Percentiles rank a stretch among this genome's conserved stretches.
These are phyloP conservation scores for Phytophthora sansomeana DNA, from an alignment of 352 stramenopile genomes.

Conservation along the genomic window DNA sequence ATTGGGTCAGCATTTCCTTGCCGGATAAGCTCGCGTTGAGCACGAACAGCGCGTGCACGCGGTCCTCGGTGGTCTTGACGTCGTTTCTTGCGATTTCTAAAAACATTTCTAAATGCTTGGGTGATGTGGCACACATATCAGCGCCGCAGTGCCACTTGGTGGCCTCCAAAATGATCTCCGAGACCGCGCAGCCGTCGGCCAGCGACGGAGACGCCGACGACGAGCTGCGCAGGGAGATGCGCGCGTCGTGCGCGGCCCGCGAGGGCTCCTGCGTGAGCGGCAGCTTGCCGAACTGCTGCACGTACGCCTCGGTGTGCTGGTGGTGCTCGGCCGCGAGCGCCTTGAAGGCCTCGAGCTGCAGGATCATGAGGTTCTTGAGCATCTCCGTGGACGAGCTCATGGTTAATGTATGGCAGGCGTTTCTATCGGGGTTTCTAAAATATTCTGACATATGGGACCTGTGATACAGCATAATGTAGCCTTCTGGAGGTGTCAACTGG, in stretches of 20 bases:
- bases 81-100: constrained; percentile 40
- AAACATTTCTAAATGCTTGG: constrained; percentile 50
- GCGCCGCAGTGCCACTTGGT: constrained; percentile 50
- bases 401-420: neutral
- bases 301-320: constrained; percentile 71
- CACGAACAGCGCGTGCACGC: constrained; percentile 64
- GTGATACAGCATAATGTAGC: neutral
- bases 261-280: constrained; percentile 49
- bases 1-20: constrained; percentile 45
- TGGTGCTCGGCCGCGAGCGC: constrained; percentile 61
- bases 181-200: constrained; percentile 49
- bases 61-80: constrained; percentile 60
- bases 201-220: constrained; percentile 27
- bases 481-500: too few relatives aligned
- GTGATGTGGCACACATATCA: constrained; percentile 44
- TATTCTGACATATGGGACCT: neutral
- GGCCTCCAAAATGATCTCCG: constrained; percentile 46
- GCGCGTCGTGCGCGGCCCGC: constrained; percentile 19
- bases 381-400: constrained; percentile 34
- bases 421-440: neutral
- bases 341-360: constrained; percentile 61
- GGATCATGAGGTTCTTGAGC: constrained; percentile 66
- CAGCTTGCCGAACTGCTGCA: constrained; percentile 60
- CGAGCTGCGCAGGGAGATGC: constrained; percentile 44
- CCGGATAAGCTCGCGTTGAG: constrained; percentile 56